Evolutionary conservation across 2,329 filamentous ascomycete genomes (phyloP), one percentile per base, ranked within the genome.

Genomic region (Pseudopyrenochaeta lycopersici): DNA sequence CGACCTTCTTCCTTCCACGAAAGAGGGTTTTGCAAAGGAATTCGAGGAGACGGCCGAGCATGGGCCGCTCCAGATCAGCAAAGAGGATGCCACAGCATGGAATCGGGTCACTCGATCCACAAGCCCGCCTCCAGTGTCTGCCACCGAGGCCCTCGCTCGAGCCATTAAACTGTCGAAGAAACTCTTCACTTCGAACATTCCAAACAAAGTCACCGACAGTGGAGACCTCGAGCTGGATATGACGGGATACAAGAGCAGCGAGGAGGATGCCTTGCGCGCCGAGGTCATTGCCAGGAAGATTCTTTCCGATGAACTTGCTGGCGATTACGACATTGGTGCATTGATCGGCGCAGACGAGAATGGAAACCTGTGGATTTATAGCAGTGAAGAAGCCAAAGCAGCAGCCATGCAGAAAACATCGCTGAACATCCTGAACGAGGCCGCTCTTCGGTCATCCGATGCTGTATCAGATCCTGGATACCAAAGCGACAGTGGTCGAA

Each of bases 281-380:
- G 95, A 99, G 76, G 87, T 96, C n/a, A 84, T 98, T 56, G 95
- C 95, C 4, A 87, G 95, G 18, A 95, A 94, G 73, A 92, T 99
- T 45, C 84, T 99, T 11, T 89, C 92, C 0, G 92, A 99, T 71
- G 94, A 98, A 76, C 79, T 98, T 12, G 91, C 97, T 67, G 95
- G 93, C 18, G 92, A 94, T 71, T 97, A 97, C 74, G 95, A 99
- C 72, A 96, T 99, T 66, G 95, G 95, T 5, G 90, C 94, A 1
- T 82, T 99, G 27, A 97, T 99, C 66, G 95, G 93, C 11, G 94
- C 95, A 39, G 95, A 99, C 71, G 92, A 96, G 70, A 88, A 95
- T 54, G 95, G 95, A 6, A 99, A 99, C 68, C 82, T 99, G n/a
- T 98, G 95, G 94, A 98, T 99, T 63, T 99, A 99, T 79, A 95